These are phyloP conservation scores for Monoraphidium neglectum DNA, from an alignment of 139 green algal species.

Conservation along the genomic window DNA sequence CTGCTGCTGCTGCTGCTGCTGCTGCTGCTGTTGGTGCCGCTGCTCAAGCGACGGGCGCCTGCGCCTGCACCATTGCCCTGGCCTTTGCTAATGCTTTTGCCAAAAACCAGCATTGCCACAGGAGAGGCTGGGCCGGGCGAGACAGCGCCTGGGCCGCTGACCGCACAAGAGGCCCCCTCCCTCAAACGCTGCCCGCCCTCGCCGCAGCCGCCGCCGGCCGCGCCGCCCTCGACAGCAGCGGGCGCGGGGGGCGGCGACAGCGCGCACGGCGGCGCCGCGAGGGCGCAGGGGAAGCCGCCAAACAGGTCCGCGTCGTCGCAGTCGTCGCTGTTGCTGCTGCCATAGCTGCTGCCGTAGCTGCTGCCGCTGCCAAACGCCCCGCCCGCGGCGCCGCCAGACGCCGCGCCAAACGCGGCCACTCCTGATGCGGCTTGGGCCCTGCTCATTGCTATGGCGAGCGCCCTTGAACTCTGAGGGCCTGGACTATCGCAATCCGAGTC, in stretches of 20 bases:
- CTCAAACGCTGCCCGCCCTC: not conserved
- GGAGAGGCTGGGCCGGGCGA: not conserved
- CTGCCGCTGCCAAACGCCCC: too few relatives aligned
- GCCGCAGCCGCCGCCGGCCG: not conserved
- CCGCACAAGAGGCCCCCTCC: constrained; percentile 7
- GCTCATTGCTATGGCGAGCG: not conserved
- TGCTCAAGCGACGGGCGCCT: not conserved
- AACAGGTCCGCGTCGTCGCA: too few relatives aligned
- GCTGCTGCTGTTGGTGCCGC: constrained; percentile 3
- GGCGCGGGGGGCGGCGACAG: too few relatives aligned
- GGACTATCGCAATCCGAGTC: too few relatives aligned
- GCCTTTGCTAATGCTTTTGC: not conserved
- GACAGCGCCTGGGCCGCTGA: constrained; percentile 8
- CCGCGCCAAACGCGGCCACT: too few relatives aligned
- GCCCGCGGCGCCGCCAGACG: too few relatives aligned
- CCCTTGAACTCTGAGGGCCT: too few relatives aligned
- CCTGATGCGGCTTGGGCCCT: not conserved
- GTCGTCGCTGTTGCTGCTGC: too few relatives aligned
- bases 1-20: constrained; percentile 2
- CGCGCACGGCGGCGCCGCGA: too few relatives aligned
- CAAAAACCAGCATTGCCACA: not conserved
- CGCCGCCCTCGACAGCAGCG: not conserved
- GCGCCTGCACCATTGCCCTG: not conserved
- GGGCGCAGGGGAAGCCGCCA: too few relatives aligned
- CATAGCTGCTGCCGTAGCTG: too few relatives aligned